These are phyloP conservation scores for Auriscalpium microsporum DNA, from an alignment of 768 basidiomycete species.

Conservation along the genomic window DNA sequence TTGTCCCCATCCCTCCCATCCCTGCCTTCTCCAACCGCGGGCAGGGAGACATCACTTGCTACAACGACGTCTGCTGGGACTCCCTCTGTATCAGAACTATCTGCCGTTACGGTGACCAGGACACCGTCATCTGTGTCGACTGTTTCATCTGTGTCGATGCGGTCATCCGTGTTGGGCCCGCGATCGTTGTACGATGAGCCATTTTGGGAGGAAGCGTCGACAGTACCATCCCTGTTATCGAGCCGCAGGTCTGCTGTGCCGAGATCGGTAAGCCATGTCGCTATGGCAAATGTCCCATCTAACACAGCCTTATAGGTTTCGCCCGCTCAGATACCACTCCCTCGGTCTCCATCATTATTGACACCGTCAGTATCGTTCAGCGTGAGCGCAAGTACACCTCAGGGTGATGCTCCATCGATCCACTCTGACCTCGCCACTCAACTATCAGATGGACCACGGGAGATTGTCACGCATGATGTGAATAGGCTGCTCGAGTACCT, in stretches of 20 bases:
- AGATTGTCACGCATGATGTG: slow-evolving; percentile 43
- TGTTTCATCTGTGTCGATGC: slow-evolving; percentile 23
- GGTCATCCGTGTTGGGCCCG: slow-evolving; percentile 22
- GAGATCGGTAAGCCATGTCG: slow-evolving; percentile 21
- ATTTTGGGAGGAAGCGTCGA: slow-evolving; percentile 32
- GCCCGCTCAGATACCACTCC: slow-evolving; percentile 24
- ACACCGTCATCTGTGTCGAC: slow-evolving; percentile 24
- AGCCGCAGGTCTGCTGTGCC: slow-evolving; percentile 22
- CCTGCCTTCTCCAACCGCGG: slow-evolving; percentile 25
- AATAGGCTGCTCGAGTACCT: slow-evolving; percentile 43
- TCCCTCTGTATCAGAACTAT: slow-evolving; percentile 7
- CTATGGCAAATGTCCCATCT: slow-evolving; percentile 1
- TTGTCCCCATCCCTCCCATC: slow-evolving; percentile 21
- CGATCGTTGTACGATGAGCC: slow-evolving; percentile 17
- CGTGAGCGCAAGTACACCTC: slow-evolving; percentile 43
- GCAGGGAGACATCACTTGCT: slow-evolving; percentile 20
- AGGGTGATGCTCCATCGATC: slow-evolving; percentile 40
- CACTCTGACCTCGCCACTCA: slow-evolving; percentile 37
- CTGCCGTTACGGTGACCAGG: slow-evolving; percentile 23
- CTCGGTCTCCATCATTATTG: slow-evolving; percentile 27
- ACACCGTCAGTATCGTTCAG: slow-evolving; percentile 35
- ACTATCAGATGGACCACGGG: slow-evolving; percentile 25
- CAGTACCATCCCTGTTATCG: slow-evolving; percentile 50
- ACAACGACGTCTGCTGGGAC: slow-evolving; percentile 5
- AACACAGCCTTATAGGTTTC: slow-evolving; percentile 18